phyloP scores from a whole-genome alignment of 2,329 filamentous ascomycete species.

The Microdochium bolleyi region DNA sequence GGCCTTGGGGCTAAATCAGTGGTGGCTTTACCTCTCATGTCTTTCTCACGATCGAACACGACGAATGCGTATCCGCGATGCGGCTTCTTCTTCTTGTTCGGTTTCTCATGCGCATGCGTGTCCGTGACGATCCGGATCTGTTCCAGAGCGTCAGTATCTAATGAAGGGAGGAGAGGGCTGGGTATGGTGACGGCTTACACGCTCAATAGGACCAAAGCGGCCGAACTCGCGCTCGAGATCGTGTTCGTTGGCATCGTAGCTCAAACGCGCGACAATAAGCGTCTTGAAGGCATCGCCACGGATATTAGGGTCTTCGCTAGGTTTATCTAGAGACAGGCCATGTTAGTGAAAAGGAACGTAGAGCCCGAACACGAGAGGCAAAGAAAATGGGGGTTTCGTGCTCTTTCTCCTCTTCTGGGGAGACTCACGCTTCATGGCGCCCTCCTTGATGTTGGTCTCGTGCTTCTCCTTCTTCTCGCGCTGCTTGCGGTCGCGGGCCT shows the following conservation, averaged over 20 bases:
- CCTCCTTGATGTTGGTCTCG: constrained; percentile 56
- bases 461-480: constrained; percentile 67
- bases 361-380: background rate
- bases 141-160: constrained; percentile 5
- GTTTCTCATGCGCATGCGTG: constrained; percentile 58
- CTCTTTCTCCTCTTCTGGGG: background rate
- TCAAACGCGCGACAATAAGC: constrained; percentile 82
- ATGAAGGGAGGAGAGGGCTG: background rate
- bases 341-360: constrained; percentile 6
- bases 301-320: constrained; percentile 77
- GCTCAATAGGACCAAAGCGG: constrained; percentile 87
- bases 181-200: constrained; percentile 44
- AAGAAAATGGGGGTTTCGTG: background rate
- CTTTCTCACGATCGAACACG: constrained; percentile 92
- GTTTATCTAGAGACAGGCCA: constrained; percentile 54
- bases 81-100: constrained; percentile 71
- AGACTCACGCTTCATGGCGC: constrained; percentile 52
- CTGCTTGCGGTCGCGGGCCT: constrained; percentile 77
- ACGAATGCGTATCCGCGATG: constrained; percentile 94
- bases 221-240: constrained; percentile 92
- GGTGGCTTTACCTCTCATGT: constrained; percentile 89
- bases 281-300: constrained; percentile 93
- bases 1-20: constrained; percentile 29
- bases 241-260: constrained; percentile 80
- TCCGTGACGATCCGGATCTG: constrained; percentile 85